Conservation (phyloP, 169 alveolate species). For the Sarcocystis neurona region DNA sequence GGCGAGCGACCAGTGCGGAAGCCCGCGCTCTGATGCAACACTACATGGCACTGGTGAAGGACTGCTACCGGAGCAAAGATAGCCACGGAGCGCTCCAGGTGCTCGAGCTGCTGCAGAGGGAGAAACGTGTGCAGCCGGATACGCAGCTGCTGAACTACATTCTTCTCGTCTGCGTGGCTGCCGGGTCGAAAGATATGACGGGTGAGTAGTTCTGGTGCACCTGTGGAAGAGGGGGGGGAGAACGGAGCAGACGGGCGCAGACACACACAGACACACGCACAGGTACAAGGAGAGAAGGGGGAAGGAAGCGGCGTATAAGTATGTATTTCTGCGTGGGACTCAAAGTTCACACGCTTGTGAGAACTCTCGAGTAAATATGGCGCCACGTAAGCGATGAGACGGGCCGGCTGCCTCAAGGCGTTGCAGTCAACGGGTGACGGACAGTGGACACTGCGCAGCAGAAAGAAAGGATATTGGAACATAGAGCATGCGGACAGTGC, state of each 20-base stretch:
- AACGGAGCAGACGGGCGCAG: too few species aligned
- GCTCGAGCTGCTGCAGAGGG: conserved; percentile 23
- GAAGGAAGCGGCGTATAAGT: background rate
- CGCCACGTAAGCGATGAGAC: too few species aligned
- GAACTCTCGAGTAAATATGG: too few species aligned
- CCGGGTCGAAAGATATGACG: background rate
- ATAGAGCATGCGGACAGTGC: too few species aligned
- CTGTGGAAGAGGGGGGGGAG: background rate
- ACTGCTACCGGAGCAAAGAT: conserved; percentile 22
- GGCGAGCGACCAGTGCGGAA: background rate
- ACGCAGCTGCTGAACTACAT: conserved; percentile 49
- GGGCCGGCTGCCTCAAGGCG: too few species aligned
- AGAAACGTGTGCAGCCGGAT: conserved; percentile 18
- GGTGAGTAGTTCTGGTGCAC: background rate
- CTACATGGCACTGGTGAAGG: conserved; percentile 46
- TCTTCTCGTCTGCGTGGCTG: conserved; percentile 44
- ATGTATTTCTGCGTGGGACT: background rate
- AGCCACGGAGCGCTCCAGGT: conserved; percentile 28
- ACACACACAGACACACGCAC: too few species aligned
- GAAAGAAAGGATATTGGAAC: too few species aligned
- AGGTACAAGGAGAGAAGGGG: too few species aligned
- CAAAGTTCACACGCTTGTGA: too few species aligned
- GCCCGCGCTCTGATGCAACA: conserved; percentile 24
- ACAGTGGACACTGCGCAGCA: too few species aligned
- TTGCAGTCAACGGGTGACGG: too few species aligned